Conservation (phyloP, 2,329 filamentous ascomycete genomes). For the Pestalotiopsis sp. region DNA sequence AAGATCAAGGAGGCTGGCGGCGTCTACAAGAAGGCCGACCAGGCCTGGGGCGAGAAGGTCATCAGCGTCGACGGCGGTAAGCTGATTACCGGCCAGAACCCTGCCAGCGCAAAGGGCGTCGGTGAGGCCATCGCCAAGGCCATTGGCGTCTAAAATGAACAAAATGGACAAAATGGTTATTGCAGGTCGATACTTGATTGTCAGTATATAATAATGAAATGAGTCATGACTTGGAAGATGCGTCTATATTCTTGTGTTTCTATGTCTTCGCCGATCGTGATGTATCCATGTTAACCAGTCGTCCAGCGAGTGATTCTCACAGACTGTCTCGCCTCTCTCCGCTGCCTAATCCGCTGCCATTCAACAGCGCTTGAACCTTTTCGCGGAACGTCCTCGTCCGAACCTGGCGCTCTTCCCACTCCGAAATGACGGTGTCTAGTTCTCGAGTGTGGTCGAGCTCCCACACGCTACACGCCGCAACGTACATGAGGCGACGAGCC, state of each 20-base stretch:
- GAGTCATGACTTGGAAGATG: background rate
- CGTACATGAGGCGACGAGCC: background rate
- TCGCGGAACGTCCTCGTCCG: background rate
- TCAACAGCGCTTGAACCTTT: background rate
- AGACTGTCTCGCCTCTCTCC: background rate
- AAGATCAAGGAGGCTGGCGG: constrained; percentile 55
- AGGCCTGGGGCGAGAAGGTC: constrained; percentile 53
- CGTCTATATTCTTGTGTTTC: too few relatives aligned
- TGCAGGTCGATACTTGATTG: constrained; percentile 4
- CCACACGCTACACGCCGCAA: background rate
- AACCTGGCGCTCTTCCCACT: background rate
- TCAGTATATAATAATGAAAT: background rate
- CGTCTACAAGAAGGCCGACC: constrained; percentile 56
- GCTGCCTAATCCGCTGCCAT: background rate
- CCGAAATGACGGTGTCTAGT: background rate
- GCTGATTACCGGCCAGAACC: constrained; percentile 63
- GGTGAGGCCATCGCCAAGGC: constrained; percentile 55
- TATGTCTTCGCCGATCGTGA: background rate
- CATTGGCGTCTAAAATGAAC: constrained; percentile 30
- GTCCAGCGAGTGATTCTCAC: background rate
- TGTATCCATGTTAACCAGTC: background rate
- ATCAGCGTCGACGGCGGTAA: constrained; percentile 49
- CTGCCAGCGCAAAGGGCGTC: constrained; percentile 52
- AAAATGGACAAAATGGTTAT: background rate
- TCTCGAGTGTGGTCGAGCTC: background rate